A percentile compares a stretch with the other conserved stretches of the same genome.
Evolutionary conservation across 2,329 filamentous ascomycete genomes (phyloP).

Genomic region (Pseudopithomyces maydicus): DNA sequence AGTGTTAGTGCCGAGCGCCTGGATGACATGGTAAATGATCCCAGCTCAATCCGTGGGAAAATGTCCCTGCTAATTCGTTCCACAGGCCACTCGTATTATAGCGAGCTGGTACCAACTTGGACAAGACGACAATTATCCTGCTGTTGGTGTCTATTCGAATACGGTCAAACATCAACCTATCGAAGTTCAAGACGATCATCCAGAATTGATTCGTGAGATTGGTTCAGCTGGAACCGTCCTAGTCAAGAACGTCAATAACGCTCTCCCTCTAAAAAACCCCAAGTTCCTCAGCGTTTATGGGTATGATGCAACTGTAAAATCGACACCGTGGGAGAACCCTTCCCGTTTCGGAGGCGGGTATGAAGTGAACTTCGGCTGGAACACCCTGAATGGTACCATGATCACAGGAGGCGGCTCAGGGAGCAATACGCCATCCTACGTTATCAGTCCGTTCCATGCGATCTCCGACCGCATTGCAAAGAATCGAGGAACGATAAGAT

Average conservation of each 20-base stretch:
- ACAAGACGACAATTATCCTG: constrained; percentile 43
- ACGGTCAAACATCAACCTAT: constrained; percentile 49
- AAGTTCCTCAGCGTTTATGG: constrained; percentile 46
- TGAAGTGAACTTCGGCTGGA: constrained; percentile 45
- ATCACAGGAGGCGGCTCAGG: constrained; percentile 48
- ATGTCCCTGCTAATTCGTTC: not conserved
- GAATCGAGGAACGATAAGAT: constrained; percentile 38
- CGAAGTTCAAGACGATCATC: constrained; percentile 51
- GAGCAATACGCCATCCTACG: constrained; percentile 45
- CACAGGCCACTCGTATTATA: constrained; percentile 23
- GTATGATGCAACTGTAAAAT: constrained; percentile 45
- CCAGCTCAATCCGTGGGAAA: too few species aligned
- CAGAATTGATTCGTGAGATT: constrained; percentile 46
- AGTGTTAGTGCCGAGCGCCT: constrained; percentile 28
- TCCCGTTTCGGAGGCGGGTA: constrained; percentile 46
- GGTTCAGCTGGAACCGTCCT: constrained; percentile 48
- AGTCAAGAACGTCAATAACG: constrained; percentile 60
- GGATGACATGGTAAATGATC: constrained; percentile 32
- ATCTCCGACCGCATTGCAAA: constrained; percentile 37
- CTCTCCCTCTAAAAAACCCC: constrained; percentile 56
- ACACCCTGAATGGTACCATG: constrained; percentile 49
- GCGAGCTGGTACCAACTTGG: constrained; percentile 42
- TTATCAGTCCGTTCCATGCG: constrained; percentile 49
- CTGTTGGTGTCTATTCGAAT: constrained; percentile 28
- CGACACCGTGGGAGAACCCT: constrained; percentile 44